Evolutionary conservation across 2,329 filamentous ascomycete species (phyloP).

Genomic region (Alternaria atra): DNA sequence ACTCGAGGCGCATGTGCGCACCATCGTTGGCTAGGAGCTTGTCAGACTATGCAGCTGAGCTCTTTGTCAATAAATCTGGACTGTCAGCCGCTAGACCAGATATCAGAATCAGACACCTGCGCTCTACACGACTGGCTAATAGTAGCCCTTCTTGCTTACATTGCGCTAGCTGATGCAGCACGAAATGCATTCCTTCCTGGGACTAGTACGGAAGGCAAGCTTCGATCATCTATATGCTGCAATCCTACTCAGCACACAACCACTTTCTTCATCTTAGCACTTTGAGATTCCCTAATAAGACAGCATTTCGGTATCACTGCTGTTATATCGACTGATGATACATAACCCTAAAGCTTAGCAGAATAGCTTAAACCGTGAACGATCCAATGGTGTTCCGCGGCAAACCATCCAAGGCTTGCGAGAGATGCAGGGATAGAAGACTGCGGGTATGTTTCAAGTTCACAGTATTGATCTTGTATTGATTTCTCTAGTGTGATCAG

Average conservation of each 20-base stretch:
- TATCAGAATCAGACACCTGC: background rate
- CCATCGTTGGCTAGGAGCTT: background rate
- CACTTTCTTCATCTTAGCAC: background rate
- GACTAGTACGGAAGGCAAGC: background rate
- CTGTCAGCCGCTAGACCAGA: background rate
- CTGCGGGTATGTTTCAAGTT: constrained; percentile 17
- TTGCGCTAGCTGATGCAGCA: constrained; percentile 3
- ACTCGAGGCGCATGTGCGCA: background rate
- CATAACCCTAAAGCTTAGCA: background rate
- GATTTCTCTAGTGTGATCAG: constrained; percentile 35
- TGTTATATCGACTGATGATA: background rate
- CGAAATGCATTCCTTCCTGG: constrained; percentile 8
- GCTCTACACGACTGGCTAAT: background rate
- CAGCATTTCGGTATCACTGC: background rate
- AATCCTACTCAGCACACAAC: background rate
- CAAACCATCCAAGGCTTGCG: constrained; percentile 31
- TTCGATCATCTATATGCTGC: background rate
- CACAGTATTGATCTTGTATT: background rate
- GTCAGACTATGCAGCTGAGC: background rate
- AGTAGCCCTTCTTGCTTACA: background rate
- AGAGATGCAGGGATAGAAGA: constrained; percentile 29
- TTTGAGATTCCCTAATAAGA: background rate
- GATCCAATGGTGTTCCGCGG: constrained; percentile 26
- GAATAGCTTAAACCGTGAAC: background rate
- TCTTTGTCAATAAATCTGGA: background rate